Percentiles rank a stretch among this genome's conserved stretches.
phyloP scores from a whole-genome alignment of 768 basidiomycete species.

The Pholiota molesta region DNA sequence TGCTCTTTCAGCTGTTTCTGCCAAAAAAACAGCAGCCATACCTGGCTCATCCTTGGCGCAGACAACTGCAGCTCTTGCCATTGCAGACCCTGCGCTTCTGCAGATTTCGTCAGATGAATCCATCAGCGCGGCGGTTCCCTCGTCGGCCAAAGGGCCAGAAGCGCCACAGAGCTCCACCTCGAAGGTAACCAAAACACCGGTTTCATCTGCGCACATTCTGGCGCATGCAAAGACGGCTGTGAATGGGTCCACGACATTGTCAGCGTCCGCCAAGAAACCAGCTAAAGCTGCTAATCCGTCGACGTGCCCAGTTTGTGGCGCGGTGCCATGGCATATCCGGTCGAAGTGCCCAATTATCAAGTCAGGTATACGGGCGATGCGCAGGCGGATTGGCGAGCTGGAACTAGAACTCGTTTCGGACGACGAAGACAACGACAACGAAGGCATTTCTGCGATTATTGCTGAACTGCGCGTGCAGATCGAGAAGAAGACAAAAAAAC shows the following conservation, averaged over 20 bases:
- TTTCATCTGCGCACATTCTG: not conserved
- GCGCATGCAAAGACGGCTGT: not conserved
- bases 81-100: not conserved
- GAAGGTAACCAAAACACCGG: not conserved
- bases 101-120: not conserved
- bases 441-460: constrained; percentile 31
- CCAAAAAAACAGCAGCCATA: not conserved
- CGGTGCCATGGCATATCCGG: constrained; percentile 48
- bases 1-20: not conserved
- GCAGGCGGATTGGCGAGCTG: constrained; percentile 48
- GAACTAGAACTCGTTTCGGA: constrained; percentile 26
- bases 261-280: not conserved
- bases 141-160: not conserved
- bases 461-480: constrained; percentile 42
- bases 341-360: constrained; percentile 51
- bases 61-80: not conserved
- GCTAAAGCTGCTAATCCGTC: not conserved
- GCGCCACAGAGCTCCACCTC: not conserved
- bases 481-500: constrained; percentile 27
- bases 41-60: not conserved
- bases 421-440: constrained; percentile 15
- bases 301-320: constrained; percentile 47
- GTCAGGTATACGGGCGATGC: constrained; percentile 45
- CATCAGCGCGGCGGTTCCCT: not conserved
- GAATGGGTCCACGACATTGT: not conserved